These are phyloP conservation scores for Stereocaulon alpinum DNA, from an alignment of 495 filamentous ascomycete genomes.

Conservation along the genomic window DNA sequence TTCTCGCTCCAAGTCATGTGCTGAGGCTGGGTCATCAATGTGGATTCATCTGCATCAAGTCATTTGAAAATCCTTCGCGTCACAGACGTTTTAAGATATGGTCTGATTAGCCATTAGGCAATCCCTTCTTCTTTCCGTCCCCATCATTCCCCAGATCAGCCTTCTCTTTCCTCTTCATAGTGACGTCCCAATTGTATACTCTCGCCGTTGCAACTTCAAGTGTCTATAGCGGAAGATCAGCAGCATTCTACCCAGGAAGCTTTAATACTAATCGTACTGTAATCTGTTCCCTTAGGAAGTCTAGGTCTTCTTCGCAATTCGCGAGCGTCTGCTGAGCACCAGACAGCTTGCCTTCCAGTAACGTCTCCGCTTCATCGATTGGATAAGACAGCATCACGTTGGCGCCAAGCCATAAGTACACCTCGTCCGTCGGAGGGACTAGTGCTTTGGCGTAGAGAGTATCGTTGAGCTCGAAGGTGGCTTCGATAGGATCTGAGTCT, in stretches of 20 bases:
- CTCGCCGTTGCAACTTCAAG: conserved; percentile 92
- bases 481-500: conserved; percentile 60
- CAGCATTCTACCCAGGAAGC: background rate
- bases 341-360: conserved; percentile 68
- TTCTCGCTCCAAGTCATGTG: background rate
- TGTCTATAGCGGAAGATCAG: conserved; percentile 49
- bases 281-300: conserved; percentile 93
- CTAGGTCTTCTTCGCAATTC: conserved; percentile 92
- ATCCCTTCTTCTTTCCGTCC: conserved; percentile 13
- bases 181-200: conserved; percentile 99
- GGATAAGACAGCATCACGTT: conserved; percentile 98
- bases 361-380: conserved; percentile 68
- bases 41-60: too few relatives aligned
- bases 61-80: background rate
- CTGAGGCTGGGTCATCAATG: too few relatives aligned
- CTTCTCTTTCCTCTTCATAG: conserved; percentile 85
- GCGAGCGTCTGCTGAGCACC: conserved; percentile 65
- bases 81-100: background rate
- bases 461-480: conserved; percentile 89
- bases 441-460: conserved; percentile 85
- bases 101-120: conserved; percentile 15
- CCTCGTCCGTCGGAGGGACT: conserved; percentile 76
- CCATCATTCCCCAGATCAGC: conserved; percentile 46
- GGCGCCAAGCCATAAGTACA: conserved; percentile 93
- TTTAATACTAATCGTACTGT: conserved; percentile 50